Conservation (phyloP, 2,329 filamentous ascomycete genomes). For the Colletotrichum sojae region DNA sequence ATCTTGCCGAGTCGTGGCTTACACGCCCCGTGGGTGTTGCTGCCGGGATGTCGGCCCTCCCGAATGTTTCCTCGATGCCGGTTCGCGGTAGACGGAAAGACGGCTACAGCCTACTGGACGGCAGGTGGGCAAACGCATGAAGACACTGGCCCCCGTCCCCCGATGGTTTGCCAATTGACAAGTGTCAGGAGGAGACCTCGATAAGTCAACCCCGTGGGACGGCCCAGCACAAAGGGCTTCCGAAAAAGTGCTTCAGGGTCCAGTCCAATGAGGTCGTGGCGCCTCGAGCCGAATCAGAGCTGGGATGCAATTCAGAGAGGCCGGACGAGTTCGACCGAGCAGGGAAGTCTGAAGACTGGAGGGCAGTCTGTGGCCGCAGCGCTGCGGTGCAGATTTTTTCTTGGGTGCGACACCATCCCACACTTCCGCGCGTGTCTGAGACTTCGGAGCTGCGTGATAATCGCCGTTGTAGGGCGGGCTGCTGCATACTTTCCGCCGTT, state of each 20-base stretch:
- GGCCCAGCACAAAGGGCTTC: slow-evolving; percentile 1
- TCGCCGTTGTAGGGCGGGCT: slow-evolving; percentile 18
- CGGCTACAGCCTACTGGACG: slow-evolving; percentile 7
- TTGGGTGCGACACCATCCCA: slow-evolving; percentile 30
- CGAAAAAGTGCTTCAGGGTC: slow-evolving; percentile 13
- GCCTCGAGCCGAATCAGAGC: slow-evolving; percentile 17
- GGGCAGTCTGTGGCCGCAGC: slow-evolving; percentile 1
- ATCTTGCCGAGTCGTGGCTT: slow-evolving; percentile 32
- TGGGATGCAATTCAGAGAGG: slow-evolving; percentile 32
- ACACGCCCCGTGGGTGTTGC: neutral
- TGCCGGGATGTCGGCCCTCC: slow-evolving; percentile 23
- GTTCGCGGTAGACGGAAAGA: slow-evolving; percentile 10
- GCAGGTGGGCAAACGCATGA: slow-evolving; percentile 22
- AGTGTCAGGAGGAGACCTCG: slow-evolving; percentile 25
- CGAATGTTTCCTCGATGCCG: slow-evolving; percentile 30
- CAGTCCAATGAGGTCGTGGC: neutral
- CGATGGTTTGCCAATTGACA: slow-evolving; percentile 25
- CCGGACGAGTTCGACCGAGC: slow-evolving; percentile 27
- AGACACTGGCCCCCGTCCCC: slow-evolving; percentile 12
- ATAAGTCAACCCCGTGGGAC: slow-evolving; percentile 25
- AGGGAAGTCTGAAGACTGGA: slow-evolving; percentile 5
- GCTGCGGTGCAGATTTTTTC: slow-evolving; percentile 14
- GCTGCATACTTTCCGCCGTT: neutral
- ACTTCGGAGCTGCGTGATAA: slow-evolving; percentile 38
- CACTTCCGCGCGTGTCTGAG: slow-evolving; percentile 36